phyloP scores from a whole-genome alignment of 176 grass and related monocot genomes.

The Lolium perenne region DNA sequence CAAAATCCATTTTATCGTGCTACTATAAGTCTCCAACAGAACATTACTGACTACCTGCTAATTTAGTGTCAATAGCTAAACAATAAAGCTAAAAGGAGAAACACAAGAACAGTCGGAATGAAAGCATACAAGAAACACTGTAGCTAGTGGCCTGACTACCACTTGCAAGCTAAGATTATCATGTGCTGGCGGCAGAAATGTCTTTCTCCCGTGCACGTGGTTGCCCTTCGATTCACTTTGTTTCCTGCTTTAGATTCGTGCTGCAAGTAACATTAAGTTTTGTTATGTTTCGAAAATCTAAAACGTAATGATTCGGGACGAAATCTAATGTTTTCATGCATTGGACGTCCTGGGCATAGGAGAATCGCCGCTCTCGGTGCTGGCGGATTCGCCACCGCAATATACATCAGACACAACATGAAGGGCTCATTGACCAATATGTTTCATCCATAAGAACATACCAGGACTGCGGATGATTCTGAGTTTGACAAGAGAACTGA shows the following conservation, averaged over 20 bases:
- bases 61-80: background rate
- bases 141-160: background rate
- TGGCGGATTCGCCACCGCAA: background rate
- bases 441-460: background rate
- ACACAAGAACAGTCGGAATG: background rate
- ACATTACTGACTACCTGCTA: background rate
- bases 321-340: too few relatives aligned
- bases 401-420: background rate
- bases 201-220: too few relatives aligned
- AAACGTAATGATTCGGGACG: too few relatives aligned
- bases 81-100: slow-evolving; percentile 30
- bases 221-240: too few relatives aligned
- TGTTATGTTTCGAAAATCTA: too few relatives aligned
- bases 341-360: too few relatives aligned
- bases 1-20: background rate
- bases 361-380: too few relatives aligned
- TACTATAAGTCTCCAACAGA: slow-evolving; percentile 15
- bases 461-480: background rate
- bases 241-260: too few relatives aligned
- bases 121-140: background rate
- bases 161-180: background rate
- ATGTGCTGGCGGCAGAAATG: background rate
- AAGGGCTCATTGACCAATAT: background rate
- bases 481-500: background rate
- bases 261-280: too few relatives aligned